Base-by-base conservation (phyloP, 2,329 filamentous ascomycete species). In the Trichoderma sp. region DNA sequence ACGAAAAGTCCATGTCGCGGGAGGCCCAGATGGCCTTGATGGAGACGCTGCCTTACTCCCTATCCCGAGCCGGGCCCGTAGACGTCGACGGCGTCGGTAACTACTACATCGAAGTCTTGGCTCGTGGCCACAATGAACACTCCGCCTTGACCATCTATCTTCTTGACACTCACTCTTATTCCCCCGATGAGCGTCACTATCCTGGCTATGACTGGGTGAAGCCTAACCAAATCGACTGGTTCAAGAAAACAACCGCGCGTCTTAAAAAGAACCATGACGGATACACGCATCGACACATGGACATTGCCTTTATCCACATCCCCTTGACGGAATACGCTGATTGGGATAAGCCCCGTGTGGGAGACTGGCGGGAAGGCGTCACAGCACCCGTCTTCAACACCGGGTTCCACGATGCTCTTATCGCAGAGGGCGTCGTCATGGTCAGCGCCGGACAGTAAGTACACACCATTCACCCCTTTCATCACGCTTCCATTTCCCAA, bases 171-270 rank as follows among this genome's bases (percentile, higher is more conserved):
- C 95, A 99, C 77, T 86, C 92, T 4, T 97, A 97, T 78, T 93
- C 92, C 5, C 94, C 94, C 0, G 92, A 99, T 75, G 93, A 97
- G 79, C 87, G 89, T 67, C 89, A 92, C 69, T 97, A 89, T 77
- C 87, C 89, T n/a, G 95, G 95, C 57, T 99, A 99, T 77, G 94
- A 98, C 80, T 99, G 95, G 95, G 83, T 99, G 76, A 98, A 98
- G 81, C 90, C 90, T 53, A 93, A 87, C 73, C 95, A 99, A 79
- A 97, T 97, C 68, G 88, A 92, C 67, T 99, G 95, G 95, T 99
- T 99, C 83, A 90, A 88, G 72, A 86, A 87, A 70, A 97, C 92
- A 1, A 89, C 92, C 0, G 83, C 90, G 67, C 81, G 87, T 13
- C 81, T 97, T 56, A 92, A 92, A 80, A 88, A 89, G 74, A 87